Base-by-base conservation (phyloP, 2,329 filamentous ascomycete genomes). In the Penicillium sp. region DNA sequence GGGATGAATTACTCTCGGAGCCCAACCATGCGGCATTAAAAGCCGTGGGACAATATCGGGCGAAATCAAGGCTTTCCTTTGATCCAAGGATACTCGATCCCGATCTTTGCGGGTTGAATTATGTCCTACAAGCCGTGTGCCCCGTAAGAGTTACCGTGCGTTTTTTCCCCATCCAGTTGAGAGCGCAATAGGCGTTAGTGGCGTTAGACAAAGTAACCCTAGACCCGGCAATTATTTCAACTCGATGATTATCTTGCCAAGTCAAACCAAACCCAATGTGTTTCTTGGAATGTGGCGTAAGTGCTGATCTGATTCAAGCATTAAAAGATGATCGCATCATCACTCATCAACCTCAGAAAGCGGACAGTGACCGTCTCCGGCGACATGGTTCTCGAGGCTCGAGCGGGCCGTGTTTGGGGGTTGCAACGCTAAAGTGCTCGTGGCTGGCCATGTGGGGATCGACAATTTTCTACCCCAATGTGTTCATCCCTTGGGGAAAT, bases 371-470 rank as follows among this genome's bases (percentile, higher is more conserved):
- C 53, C 53, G 31, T 50, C 36, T 50, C 44, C 53, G 53, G 53
- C 53, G 53, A 50, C 8, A 19, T 35, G 10, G n/a, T 25, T 29
- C 13, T 25, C 23, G 19, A 17, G n/a, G 44, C 21, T 42, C 29
- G 36, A 53, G 50, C 41, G 51, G 31, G 15, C 35, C 48, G 48
- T 33, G 17, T 51, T 45, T 35, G 33, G 49, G 23, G 31, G 52
- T 53, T 51, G n/a, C 41, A 51, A 23, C 45, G 25, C 47, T n/a
- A 51, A 45, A 33, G 19, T 9, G 15, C 58, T 50, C 58, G 56
- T 61, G 59, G 59, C 35, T 53, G 15, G 35, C 56, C 59, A 61
- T 59, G 59, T 61, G 59, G 59, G 56, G 59, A 59, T 61, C 58
- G 52, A 19, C 53, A 29, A 6, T 9, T 6, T 44, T 39, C 17